Evolutionary conservation across 176 grass and related monocot species (phyloP), one percentile per base, ranked within the genome.

Genomic region (Triticum timopheevii): DNA sequence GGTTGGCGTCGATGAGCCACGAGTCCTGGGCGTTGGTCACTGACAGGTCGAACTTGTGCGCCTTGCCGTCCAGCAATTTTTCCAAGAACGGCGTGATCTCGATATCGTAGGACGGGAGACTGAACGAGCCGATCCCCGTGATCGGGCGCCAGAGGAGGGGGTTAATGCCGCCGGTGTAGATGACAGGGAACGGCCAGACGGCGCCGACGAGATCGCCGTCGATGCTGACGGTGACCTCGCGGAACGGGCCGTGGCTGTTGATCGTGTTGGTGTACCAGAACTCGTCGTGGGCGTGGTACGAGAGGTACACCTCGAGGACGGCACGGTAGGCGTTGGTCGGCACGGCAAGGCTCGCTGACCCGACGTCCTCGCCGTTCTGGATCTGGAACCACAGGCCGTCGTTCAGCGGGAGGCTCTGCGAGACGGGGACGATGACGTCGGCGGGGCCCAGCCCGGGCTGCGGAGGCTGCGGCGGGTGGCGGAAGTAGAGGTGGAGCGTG

Each of bases 161-260:
- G 77, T 83, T 89, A 11, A 98, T 31, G 20, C 93, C 95, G 4
- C 95, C 95, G 1, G 95, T 98, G 80, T 93, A 93, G 30, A 98
- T 83, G 30, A 98, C 93, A 0, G 95, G 94, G 79, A 95, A 98
- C 45, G 95, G 95, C 95, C 95, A 98, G 31, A 92, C 89, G 39
- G 91, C 89, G 56, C 93, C 95, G 36, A 92, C 86, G 82, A 98
- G 40, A 31, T 89, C 65, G 1, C 87, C 91, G 31, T 98, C 95
- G 44, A 95, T 69, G 47, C 17, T 58, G 13, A 93, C 80, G 6
- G 30, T 90, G 74, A 95, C 91, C 86, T 98, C 95, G 38, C 95
- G 94, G 83, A 98, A 98, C 31, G 95, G 87, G 42, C 95, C 91
- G 34, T 86, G 78, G 0, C 34, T 33, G 66, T 61, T 31, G 33